These are phyloP conservation scores for Acer campestre DNA, from an alignment of 345 rosid genomes.

Conservation along the genomic window DNA sequence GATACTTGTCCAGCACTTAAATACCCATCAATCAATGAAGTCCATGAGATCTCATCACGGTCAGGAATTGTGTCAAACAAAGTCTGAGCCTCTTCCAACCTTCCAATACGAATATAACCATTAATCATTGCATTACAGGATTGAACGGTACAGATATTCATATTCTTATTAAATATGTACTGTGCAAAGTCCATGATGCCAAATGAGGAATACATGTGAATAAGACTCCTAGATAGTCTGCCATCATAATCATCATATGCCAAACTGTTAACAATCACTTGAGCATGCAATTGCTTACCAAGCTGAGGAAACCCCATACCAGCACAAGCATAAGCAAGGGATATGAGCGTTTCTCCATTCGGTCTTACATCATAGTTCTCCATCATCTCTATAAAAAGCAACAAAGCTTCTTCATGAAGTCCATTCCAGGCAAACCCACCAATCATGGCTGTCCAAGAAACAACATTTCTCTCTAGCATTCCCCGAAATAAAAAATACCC, in stretches of 20 bases:
- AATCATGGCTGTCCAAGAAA: constrained; percentile 76
- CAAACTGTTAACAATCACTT: constrained; percentile 44
- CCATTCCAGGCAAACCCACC: constrained; percentile 71
- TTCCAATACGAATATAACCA: constrained; percentile 46
- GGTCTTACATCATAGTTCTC: constrained; percentile 33
- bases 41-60: constrained; percentile 57
- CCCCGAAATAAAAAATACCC: constrained; percentile 48
- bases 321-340: constrained; percentile 76
- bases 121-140: constrained; percentile 49
- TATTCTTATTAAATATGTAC: constrained; percentile 38
- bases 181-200: constrained; percentile 58
- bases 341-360: constrained; percentile 67
- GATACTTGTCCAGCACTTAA: constrained; percentile 37
- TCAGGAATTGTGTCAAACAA: constrained; percentile 43
- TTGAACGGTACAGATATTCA: constrained; percentile 27
- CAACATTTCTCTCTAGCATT: constrained; percentile 60
- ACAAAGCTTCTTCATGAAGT: constrained; percentile 45
- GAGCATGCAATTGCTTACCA: constrained; percentile 69
- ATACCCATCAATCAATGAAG: constrained; percentile 56
- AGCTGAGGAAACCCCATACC: constrained; percentile 49
- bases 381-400: constrained; percentile 49
- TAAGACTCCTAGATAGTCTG: constrained; percentile 64
- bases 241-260: constrained; percentile 56
- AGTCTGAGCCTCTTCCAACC: constrained; percentile 44
- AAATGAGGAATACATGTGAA: constrained; percentile 66